Percentiles rank a stretch among this genome's conserved stretches.
These are phyloP conservation scores for Holtermannia corniformis DNA, from an alignment of 768 basidiomycete genomes.

Conservation along the genomic window DNA sequence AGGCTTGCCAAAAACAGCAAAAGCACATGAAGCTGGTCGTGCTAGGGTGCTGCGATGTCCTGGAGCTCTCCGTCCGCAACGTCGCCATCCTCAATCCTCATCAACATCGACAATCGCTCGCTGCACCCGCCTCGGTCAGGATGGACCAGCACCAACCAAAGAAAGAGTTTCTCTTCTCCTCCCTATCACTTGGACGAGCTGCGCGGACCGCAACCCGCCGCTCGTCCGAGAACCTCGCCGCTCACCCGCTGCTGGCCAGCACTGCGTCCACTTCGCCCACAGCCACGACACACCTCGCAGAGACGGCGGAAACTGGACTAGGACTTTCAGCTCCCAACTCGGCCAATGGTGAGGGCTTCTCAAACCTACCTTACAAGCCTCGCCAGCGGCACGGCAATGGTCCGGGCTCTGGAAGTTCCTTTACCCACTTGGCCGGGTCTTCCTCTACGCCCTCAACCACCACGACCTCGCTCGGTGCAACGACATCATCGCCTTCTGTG, in stretches of 20 bases:
- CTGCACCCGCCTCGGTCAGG: too few species aligned
- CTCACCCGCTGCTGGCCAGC: slow-evolving; percentile 28
- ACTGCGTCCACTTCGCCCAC: slow-evolving; percentile 18
- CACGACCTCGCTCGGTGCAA: slow-evolving; percentile 7
- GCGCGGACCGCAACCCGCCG: slow-evolving; percentile 12
- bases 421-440: background rate
- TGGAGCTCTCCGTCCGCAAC: background rate
- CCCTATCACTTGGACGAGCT: slow-evolving; percentile 22
- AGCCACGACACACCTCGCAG: background rate
- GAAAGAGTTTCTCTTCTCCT: slow-evolving; percentile 23
- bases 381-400: slow-evolving; percentile 25
- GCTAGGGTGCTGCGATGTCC: too few species aligned
- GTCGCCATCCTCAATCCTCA: background rate
- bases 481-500: slow-evolving; percentile 28
- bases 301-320: too few species aligned
- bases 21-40: too few species aligned
- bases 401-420: slow-evolving; percentile 11
- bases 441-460: slow-evolving; percentile 6
- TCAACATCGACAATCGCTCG: too few species aligned
- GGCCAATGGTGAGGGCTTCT: background rate
- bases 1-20: too few species aligned
- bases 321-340: background rate
- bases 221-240: slow-evolving; percentile 20
- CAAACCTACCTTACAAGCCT: slow-evolving; percentile 33
- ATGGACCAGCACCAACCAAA: too few species aligned